Conservation (phyloP, 2,329 filamentous ascomycete genomes). For the Taxawa tesnikishii region DNA sequence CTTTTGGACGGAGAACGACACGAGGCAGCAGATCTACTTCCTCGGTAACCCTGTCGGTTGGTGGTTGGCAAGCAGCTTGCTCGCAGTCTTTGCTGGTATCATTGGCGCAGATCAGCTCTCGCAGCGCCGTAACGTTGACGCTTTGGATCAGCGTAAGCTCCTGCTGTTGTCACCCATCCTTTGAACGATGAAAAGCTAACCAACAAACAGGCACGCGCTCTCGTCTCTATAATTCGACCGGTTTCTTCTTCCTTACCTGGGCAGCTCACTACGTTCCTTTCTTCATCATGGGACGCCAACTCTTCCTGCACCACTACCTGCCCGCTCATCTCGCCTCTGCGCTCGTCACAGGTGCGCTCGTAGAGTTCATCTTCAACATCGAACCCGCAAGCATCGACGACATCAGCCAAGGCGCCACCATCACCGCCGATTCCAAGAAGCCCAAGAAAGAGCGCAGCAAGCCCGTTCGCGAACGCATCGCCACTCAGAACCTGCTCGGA, state of each 20-base stretch:
- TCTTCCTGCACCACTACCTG: slow-evolving; percentile 96
- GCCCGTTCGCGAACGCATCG: slow-evolving; percentile 71
- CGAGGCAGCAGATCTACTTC: slow-evolving; percentile 96
- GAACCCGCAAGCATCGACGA: slow-evolving; percentile 56
- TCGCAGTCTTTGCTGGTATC: slow-evolving; percentile 89
- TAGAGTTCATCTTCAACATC: slow-evolving; percentile 93
- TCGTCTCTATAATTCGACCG: slow-evolving; percentile 93
- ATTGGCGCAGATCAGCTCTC: slow-evolving; percentile 88
- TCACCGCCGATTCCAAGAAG: slow-evolving; percentile 20
- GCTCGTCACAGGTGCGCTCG: slow-evolving; percentile 76
- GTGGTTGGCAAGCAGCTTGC: slow-evolving; percentile 87
- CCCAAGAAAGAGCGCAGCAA: slow-evolving; percentile 36
- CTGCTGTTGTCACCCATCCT: neutral
- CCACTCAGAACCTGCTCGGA: slow-evolving; percentile 60
- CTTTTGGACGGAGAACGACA: slow-evolving; percentile 97
- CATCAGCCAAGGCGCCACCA: slow-evolving; percentile 26
- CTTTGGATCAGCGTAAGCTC: slow-evolving; percentile 78
- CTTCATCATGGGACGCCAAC: slow-evolving; percentile 93
- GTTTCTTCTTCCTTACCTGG: slow-evolving; percentile 98
- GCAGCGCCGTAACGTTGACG: slow-evolving; percentile 82
- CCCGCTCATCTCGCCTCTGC: slow-evolving; percentile 86
- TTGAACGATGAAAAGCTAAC: slow-evolving; percentile 1
- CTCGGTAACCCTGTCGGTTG: slow-evolving; percentile 92
- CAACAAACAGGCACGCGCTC: slow-evolving; percentile 60
- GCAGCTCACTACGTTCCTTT: slow-evolving; percentile 95